Percentiles rank a stretch among this genome's conserved stretches.
Conservation (phyloP, 208 protist species). For the Trypanosoma brucei region DNA sequence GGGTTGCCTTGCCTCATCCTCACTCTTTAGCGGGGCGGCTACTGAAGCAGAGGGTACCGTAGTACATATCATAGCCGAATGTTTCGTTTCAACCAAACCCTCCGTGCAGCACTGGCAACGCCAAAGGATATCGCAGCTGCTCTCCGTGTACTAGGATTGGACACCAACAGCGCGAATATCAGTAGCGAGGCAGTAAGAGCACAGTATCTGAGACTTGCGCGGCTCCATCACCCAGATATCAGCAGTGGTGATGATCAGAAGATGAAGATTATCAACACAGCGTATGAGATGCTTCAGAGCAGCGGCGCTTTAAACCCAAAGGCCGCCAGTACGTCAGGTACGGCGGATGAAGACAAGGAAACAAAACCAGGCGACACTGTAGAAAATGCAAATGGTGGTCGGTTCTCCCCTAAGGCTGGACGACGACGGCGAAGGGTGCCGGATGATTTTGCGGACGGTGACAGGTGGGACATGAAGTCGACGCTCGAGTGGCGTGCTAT, state of each 20-base stretch:
- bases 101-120: slow-evolving; percentile 16
- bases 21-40: no score
- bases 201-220: slow-evolving; percentile 82
- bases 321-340: background rate
- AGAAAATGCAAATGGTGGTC: slow-evolving; percentile 1
- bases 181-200: slow-evolving; percentile 47
- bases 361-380: background rate
- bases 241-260: slow-evolving; percentile 78
- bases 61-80: background rate
- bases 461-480: slow-evolving; percentile 80
- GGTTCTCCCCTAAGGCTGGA: slow-evolving; percentile 43
- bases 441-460: slow-evolving; percentile 81
- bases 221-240: slow-evolving; percentile 85
- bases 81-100: slow-evolving; percentile 11
- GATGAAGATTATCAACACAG: slow-evolving; percentile 89
- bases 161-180: slow-evolving; percentile 20
- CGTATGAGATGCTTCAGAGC: slow-evolving; percentile 82
- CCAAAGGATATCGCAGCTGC: slow-evolving; percentile 55
- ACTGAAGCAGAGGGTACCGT: background rate
- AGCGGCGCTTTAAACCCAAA: slow-evolving; percentile 43
- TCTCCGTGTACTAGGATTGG: slow-evolving; percentile 71
- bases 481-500: slow-evolving; percentile 72
- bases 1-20: no score
- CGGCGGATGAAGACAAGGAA: background rate
- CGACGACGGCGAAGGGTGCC: slow-evolving; percentile 56